phyloP scores from a whole-genome alignment of 768 basidiomycete genomes.

The Trametes cubensis region DNA sequence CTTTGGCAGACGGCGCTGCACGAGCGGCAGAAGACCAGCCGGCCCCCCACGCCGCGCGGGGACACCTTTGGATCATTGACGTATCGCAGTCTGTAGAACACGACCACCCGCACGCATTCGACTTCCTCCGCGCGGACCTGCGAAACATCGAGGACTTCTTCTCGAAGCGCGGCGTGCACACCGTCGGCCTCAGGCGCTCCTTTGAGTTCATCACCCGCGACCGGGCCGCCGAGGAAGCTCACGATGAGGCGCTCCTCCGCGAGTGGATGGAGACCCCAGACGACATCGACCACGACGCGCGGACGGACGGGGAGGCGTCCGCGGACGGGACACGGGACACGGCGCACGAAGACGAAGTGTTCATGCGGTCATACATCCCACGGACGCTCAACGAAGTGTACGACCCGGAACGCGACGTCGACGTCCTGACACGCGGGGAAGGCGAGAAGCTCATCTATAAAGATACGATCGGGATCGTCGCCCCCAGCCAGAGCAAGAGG shows the following conservation, averaged over 20 bases:
- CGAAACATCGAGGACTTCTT: conserved; percentile 95
- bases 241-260: conserved; percentile 37
- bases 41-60: conserved; percentile 24
- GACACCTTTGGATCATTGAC: conserved; percentile 91
- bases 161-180: conserved; percentile 67
- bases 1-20: background rate
- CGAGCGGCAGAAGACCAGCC: conserved; percentile 3
- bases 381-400: conserved; percentile 89
- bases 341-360: conserved; percentile 84
- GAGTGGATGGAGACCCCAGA: conserved; percentile 52
- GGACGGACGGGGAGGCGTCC: conserved; percentile 7
- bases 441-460: conserved; percentile 82
- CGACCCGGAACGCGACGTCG: conserved; percentile 93
- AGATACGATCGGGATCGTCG: conserved; percentile 80
- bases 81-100: conserved; percentile 99
- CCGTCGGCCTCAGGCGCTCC: conserved; percentile 76
- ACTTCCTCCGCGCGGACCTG: conserved; percentile 92
- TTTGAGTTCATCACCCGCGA: conserved; percentile 89
- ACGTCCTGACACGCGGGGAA: conserved; percentile 68
- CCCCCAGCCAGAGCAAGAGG: conserved; percentile 31
- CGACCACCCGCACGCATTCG: conserved; percentile 94
- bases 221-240: conserved; percentile 38
- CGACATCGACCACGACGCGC: conserved; percentile 18
- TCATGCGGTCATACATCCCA: conserved; percentile 91
- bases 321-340: conserved; percentile 16